phyloP scores from a whole-genome alignment of 306 rosid species.

The Ochetophila trinervis region DNA sequence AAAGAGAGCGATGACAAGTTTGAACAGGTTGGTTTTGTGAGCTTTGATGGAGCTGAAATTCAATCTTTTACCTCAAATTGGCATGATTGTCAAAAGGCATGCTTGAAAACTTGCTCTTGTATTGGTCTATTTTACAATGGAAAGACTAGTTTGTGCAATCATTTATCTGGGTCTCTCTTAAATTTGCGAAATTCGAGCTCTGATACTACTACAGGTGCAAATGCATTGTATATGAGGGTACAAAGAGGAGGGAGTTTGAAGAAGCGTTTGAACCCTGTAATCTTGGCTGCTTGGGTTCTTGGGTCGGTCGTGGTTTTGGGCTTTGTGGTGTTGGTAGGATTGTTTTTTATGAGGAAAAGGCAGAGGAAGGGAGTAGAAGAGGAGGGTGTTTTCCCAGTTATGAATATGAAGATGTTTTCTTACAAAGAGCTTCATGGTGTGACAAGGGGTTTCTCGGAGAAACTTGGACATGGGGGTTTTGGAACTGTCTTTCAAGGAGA shows the following conservation, averaged over 20 bases:
- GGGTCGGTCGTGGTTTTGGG: slow-evolving; percentile 47
- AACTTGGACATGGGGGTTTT: slow-evolving; percentile 84
- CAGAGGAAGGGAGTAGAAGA: slow-evolving; percentile 34
- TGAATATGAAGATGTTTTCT: slow-evolving; percentile 60
- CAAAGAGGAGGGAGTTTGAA: slow-evolving; percentile 9
- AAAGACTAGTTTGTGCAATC: slow-evolving; percentile 35
- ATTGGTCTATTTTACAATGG: slow-evolving; percentile 41
- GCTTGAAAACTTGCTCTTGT: slow-evolving; percentile 51
- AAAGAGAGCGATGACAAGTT: slow-evolving; percentile 33
- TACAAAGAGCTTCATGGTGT: slow-evolving; percentile 71
- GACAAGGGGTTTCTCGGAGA: slow-evolving; percentile 63
- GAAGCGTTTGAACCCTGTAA: slow-evolving; percentile 20
- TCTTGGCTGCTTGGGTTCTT: slow-evolving; percentile 36
- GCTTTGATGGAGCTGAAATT: slow-evolving; percentile 25
- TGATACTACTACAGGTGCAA: background rate
- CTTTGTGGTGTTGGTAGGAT: slow-evolving; percentile 22
- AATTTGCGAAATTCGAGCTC: slow-evolving; percentile 50
- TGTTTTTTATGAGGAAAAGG: slow-evolving; percentile 39
- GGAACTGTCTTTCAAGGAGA: slow-evolving; percentile 81
- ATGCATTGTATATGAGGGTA: slow-evolving; percentile 44
- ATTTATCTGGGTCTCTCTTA: slow-evolving; percentile 39
- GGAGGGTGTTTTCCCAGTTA: slow-evolving; percentile 34
- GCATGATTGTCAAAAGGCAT: slow-evolving; percentile 35
- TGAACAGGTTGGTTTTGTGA: slow-evolving; percentile 34
- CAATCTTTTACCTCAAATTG: slow-evolving; percentile 13